phyloP scores from a whole-genome alignment of 148 eudicot species.

The Cornus suecica region DNA sequence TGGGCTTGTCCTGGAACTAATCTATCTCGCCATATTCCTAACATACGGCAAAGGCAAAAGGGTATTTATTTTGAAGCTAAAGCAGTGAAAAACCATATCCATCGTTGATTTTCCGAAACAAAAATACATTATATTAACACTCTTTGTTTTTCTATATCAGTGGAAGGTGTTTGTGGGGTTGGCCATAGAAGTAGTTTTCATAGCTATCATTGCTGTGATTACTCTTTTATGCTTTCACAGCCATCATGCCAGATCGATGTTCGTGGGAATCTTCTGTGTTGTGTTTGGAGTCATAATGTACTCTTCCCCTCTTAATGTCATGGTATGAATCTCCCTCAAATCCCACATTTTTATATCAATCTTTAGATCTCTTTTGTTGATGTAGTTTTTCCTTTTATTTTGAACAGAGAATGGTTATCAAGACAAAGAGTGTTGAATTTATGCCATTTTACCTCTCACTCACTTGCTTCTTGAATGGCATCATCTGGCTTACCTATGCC shows the following conservation, averaged over 20 bases:
- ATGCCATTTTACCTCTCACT: not conserved
- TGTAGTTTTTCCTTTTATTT: too few relatives aligned
- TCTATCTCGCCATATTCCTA: slow-evolving; percentile 30
- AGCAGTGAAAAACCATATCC: too few relatives aligned
- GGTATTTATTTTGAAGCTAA: slow-evolving; percentile 19
- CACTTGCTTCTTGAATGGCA: not conserved
- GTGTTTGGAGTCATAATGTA: slow-evolving; percentile 22
- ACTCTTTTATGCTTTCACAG: slow-evolving; percentile 11
- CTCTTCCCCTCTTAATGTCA: slow-evolving; percentile 24
- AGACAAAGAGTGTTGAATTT: not conserved
- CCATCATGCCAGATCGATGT: slow-evolving; percentile 10
- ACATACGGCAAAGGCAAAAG: slow-evolving; percentile 5
- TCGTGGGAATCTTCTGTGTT: slow-evolving; percentile 29
- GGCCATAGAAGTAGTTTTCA: slow-evolving; percentile 9
- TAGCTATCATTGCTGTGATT: slow-evolving; percentile 5
- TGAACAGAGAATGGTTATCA: not conserved
- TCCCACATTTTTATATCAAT: not conserved
- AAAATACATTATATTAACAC: too few relatives aligned
- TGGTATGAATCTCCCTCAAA: slow-evolving; percentile 16
- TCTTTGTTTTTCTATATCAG: slow-evolving; percentile 7
- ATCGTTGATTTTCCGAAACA: too few relatives aligned
- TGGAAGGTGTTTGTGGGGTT: not conserved
- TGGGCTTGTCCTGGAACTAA: slow-evolving; percentile 34
- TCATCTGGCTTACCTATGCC: not conserved
- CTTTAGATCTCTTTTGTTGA: too few relatives aligned